Base-by-base conservation (phyloP, 2,329 filamentous ascomycete genomes). In the Rutstroemia sp. region DNA sequence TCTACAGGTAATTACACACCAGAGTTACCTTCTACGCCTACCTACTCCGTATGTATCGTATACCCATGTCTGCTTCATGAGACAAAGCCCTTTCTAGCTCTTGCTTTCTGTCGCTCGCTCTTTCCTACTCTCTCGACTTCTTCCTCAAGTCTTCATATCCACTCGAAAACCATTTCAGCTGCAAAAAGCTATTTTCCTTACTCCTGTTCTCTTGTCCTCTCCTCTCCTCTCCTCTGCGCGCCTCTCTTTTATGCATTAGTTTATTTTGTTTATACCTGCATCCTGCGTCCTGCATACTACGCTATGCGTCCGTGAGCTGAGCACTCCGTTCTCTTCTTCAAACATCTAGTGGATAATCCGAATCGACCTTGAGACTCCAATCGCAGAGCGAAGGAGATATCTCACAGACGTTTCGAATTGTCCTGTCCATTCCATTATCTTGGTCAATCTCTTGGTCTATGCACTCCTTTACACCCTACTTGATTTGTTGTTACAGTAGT, bases 391-490 rank as follows among this genome's bases (percentile, higher is more conserved):
- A 54, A 25, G 23, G 44, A 38, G 51, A 55, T 55, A 25, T 57
- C 51, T 50, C 52, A 59, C 39, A 46, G 54, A 44, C 57, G 63
- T 65, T 68, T 67, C 66, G 61, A 54, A 45, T 59, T 56, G 48
- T 57, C 60, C 52, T 47, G 39, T 48, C 60, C 61, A 55, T 51
- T 25, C 63, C 59, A 50, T 54, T 64, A 62, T 64, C 57, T 66
- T 64, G 62, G 64, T 57, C 57, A 34, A 40, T 54, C 12, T 42
- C 48, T 58, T 60, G 49, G 52, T 59, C 56, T 59, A 56, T 60
- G 55, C 49, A 38, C 34, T 54, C 39, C 21, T n/a, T 34, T 30
- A 19, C 39, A 19, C 39, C 23, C 51, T n/a, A 39, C 12, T 49
- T 23, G 44, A 34, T 56, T 54, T 52, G 30, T 54, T 52, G 30